phyloP scores from a whole-genome alignment of 371 early-diverging fungal genomes.

The Syncephalastrum monosporum region DNA sequence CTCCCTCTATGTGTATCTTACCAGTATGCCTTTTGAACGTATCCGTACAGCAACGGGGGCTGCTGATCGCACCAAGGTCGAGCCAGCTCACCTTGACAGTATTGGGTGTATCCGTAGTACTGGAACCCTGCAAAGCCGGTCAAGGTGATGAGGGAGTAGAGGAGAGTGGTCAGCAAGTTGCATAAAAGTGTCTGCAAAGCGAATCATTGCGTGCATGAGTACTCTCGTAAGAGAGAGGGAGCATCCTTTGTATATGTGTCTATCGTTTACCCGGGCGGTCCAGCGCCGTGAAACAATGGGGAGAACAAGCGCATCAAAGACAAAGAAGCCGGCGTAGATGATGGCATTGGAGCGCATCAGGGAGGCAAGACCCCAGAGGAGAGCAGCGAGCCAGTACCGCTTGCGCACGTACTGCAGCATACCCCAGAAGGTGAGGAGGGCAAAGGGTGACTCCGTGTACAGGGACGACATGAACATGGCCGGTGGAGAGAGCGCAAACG shows the following conservation, averaged over 20 bases:
- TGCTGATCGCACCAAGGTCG: constrained; percentile 73
- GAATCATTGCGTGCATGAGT: neutral
- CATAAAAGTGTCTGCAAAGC: neutral
- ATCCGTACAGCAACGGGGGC: constrained; percentile 74
- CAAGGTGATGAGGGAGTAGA: constrained; percentile 44
- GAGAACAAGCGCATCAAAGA: constrained; percentile 51
- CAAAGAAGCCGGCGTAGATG: constrained; percentile 77
- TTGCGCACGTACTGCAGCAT: constrained; percentile 57
- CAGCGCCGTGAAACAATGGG: constrained; percentile 5
- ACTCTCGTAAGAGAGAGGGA: neutral
- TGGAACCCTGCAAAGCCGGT: constrained; percentile 72
- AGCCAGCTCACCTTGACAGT: constrained; percentile 47
- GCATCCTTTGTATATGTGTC: neutral
- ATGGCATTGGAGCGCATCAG: constrained; percentile 83
- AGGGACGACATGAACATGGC: constrained; percentile 87
- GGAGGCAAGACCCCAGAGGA: constrained; percentile 64
- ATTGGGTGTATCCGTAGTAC: constrained; percentile 61
- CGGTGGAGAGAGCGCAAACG: constrained; percentile 78
- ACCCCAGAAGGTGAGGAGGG: constrained; percentile 74
- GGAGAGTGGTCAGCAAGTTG: neutral
- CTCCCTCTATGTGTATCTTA: constrained; percentile 18
- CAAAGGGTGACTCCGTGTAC: constrained; percentile 89
- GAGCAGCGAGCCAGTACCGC: constrained; percentile 31
- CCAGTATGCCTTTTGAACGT: constrained; percentile 91
- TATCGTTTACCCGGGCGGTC: constrained; percentile 4